Conservation (phyloP, 108 stramenopile species). For the Cylindrotheca fusiformis region DNA sequence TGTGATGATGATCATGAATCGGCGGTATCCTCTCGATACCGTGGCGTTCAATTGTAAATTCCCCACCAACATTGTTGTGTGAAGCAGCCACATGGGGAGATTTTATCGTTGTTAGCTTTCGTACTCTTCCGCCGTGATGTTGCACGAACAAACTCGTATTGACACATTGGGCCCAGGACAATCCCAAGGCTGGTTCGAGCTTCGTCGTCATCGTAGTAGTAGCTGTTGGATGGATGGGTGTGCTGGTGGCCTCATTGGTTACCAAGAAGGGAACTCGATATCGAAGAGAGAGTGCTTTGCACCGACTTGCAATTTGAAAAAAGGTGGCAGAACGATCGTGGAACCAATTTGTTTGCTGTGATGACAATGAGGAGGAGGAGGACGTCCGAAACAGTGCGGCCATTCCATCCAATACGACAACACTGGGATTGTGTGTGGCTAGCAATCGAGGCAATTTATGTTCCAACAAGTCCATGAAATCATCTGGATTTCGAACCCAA, state of each 20-base stretch:
- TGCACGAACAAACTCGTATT: constrained; percentile 42
- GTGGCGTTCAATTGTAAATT: constrained; percentile 29
- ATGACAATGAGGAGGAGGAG: too few species aligned
- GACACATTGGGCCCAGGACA: constrained; percentile 74
- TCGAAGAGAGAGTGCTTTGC: constrained; percentile 41
- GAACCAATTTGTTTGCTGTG: constrained; percentile 8
- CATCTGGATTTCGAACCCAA: constrained; percentile 33
- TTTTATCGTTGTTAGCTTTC: not conserved
- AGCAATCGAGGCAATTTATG: constrained; percentile 14
- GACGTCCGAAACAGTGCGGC: constrained; percentile 57
- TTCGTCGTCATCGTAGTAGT: not conserved
- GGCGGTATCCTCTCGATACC: constrained; percentile 15
- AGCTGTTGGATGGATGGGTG: not conserved
- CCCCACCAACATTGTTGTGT: not conserved
- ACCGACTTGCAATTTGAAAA: constrained; percentile 39
- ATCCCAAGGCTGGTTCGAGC: constrained; percentile 57
- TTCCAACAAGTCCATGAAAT: constrained; percentile 12
- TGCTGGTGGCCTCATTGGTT: constrained; percentile 62
- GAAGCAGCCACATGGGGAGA: constrained; percentile 19
- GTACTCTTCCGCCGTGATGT: not conserved
- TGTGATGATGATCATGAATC: not conserved
- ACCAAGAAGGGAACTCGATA: constrained; percentile 56
- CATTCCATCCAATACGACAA: constrained; percentile 65
- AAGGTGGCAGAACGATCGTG: constrained; percentile 32
- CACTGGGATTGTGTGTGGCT: constrained; percentile 10